phyloP scores from a whole-genome alignment of 1,284 basidiomycete genomes.

The Cryptococcus sp. region DNA sequence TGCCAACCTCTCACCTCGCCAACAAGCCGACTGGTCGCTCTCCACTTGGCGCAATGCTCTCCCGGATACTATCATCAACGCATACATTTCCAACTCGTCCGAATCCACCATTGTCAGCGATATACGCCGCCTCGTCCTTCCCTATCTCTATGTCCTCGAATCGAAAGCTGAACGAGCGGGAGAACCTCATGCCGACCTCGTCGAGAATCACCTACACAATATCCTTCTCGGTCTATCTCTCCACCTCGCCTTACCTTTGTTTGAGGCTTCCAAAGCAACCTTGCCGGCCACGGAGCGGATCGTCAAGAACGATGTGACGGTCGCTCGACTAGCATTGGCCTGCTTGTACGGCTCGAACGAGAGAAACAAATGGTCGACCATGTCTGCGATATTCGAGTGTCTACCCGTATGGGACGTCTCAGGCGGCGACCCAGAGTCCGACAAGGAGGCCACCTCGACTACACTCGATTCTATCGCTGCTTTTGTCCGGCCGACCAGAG shows the following conservation, averaged over 20 bases:
- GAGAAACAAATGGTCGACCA: conserved; percentile 66
- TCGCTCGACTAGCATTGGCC: conserved; percentile 76
- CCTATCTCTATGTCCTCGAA: conserved; percentile 85
- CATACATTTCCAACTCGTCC: conserved; percentile 68
- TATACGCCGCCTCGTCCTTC: conserved; percentile 71
- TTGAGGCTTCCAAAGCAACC: conserved; percentile 85
- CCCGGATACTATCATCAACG: conserved; percentile 59
- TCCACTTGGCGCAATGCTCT: conserved; percentile 63
- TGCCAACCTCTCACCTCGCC: conserved; percentile 42
- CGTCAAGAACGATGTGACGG: conserved; percentile 72
- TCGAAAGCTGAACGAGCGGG: conserved; percentile 73
- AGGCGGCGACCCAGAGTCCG: conserved; percentile 53
- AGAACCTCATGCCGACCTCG: conserved; percentile 58
- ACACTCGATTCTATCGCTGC: conserved; percentile 71
- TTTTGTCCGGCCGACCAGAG: conserved; percentile 69
- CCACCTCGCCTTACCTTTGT: conserved; percentile 63
- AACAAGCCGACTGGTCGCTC: conserved; percentile 60
- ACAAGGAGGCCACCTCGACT: conserved; percentile 67
- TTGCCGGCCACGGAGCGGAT: conserved; percentile 62
- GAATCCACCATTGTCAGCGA: conserved; percentile 61
- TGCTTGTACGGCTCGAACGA: conserved; percentile 77
- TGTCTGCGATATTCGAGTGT: conserved; percentile 89
- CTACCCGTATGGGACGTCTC: conserved; percentile 78
- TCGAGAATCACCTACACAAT: conserved; percentile 58
- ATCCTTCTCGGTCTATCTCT: conserved; percentile 67